Conservation (phyloP, 768 basidiomycete species). For the Aureoboletus auriporus region DNA sequence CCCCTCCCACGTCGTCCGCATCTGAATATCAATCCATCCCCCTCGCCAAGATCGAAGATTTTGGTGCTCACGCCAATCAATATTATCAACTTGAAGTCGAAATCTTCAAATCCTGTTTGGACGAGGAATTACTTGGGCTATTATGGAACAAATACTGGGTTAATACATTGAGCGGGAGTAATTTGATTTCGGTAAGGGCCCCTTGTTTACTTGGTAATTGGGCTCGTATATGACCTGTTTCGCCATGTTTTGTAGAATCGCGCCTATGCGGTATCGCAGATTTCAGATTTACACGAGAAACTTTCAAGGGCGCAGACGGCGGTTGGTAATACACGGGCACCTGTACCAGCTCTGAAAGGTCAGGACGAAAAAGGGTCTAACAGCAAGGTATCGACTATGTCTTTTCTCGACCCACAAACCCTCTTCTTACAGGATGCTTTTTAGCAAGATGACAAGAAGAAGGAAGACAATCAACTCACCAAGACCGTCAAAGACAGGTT, state of each 20-base stretch:
- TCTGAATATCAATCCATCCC: slow-evolving; percentile 97
- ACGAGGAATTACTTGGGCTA: slow-evolving; percentile 81
- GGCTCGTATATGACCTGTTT: background rate
- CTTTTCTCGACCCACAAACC: background rate
- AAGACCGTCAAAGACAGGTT: slow-evolving; percentile 93
- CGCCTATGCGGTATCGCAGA: slow-evolving; percentile 88
- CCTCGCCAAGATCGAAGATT: slow-evolving; percentile 96
- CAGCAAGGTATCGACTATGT: slow-evolving; percentile 16
- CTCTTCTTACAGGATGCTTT: background rate
- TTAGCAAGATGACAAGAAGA: slow-evolving; percentile 67
- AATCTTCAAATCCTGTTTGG: slow-evolving; percentile 90
- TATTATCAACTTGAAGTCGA: slow-evolving; percentile 95
- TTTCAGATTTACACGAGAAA: slow-evolving; percentile 88
- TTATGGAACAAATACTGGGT: slow-evolving; percentile 99
- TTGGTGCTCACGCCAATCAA: slow-evolving; percentile 95
- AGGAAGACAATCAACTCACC: slow-evolving; percentile 80
- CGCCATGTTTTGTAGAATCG: slow-evolving; percentile 62
- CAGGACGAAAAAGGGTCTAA: slow-evolving; percentile 39
- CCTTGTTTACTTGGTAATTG: background rate
- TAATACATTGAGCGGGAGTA: slow-evolving; percentile 90
- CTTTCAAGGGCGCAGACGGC: slow-evolving; percentile 64
- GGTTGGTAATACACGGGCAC: slow-evolving; percentile 56
- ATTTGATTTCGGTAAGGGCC: slow-evolving; percentile 76
- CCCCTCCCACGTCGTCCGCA: slow-evolving; percentile 62
- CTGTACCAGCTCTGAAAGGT: slow-evolving; percentile 49